Evolutionary conservation across 73 alveolate genomes (phyloP).

Genomic region (Symbiodinium natans): DNA sequence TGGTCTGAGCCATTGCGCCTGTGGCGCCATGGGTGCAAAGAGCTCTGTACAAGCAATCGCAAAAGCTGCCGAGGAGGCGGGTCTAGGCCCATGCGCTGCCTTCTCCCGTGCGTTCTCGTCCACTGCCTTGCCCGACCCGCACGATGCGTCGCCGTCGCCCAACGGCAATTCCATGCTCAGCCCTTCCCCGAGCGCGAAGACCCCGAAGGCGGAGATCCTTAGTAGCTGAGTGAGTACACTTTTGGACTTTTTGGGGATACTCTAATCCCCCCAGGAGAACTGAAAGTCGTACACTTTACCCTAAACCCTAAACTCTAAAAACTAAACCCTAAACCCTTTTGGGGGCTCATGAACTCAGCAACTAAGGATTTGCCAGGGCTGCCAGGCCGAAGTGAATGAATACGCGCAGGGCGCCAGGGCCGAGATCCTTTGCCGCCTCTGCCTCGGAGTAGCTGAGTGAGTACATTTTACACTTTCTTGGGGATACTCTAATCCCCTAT

Average conservation of each 20-base stretch:
- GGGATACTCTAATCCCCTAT: too few species aligned
- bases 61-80: neutral
- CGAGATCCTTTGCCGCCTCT: conserved; percentile 13
- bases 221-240: too few species aligned
- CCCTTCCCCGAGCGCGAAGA: neutral
- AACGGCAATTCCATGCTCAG: neutral
- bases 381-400: neutral
- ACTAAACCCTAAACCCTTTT: too few species aligned
- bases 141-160: neutral
- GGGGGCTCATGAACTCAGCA: neutral
- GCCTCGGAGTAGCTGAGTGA: too few species aligned
- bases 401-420: conserved; percentile 6
- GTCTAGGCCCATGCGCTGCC: neutral
- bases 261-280: too few species aligned
- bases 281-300: too few species aligned
- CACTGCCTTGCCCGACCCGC: neutral
- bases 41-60: neutral
- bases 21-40: conserved; percentile 1
- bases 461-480: too few species aligned
- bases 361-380: neutral
- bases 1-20: neutral
- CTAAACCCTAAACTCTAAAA: too few species aligned
- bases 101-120: neutral
- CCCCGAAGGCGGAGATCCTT: neutral
- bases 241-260: too few species aligned